These are phyloP conservation scores for Cicer pinnatifidum DNA, from an alignment of 306 rosid species.

Conservation along the genomic window DNA sequence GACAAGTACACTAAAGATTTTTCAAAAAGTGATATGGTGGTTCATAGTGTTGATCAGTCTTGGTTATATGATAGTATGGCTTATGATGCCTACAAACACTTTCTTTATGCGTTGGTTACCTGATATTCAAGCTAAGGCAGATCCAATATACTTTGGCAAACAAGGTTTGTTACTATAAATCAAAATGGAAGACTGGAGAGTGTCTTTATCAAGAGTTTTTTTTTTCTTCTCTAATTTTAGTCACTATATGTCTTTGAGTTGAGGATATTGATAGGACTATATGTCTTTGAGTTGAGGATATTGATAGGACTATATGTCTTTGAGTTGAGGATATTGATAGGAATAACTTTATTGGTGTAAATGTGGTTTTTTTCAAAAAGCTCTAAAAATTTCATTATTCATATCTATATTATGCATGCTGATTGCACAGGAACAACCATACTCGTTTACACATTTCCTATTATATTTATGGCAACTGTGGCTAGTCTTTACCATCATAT, in stretches of 20 bases:
- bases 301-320: too few relatives aligned
- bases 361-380: not conserved
- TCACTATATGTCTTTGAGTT: too few relatives aligned
- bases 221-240: too few relatives aligned
- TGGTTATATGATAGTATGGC: constrained; percentile 57
- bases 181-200: not conserved
- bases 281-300: too few relatives aligned
- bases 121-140: constrained; percentile 50
- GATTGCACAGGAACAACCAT: constrained; percentile 48
- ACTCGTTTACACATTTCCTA: constrained; percentile 57
- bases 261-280: too few relatives aligned
- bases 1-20: constrained; percentile 37
- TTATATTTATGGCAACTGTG: constrained; percentile 52
- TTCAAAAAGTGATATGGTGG: constrained; percentile 45
- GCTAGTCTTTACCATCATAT: constrained; percentile 55
- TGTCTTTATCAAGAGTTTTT: not conserved
- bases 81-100: constrained; percentile 59
- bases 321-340: too few relatives aligned
- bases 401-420: constrained; percentile 25
- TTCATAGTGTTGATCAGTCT: constrained; percentile 47
- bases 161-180: constrained; percentile 50
- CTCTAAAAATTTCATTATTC: not conserved
- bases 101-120: constrained; percentile 53
- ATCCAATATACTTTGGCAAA: constrained; percentile 53
- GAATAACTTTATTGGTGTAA: not conserved